A percentile compares a stretch with the other conserved stretches of the same genome.
Conservation (phyloP, 1,284 basidiomycete genomes). For the Marasmius sp. region DNA sequence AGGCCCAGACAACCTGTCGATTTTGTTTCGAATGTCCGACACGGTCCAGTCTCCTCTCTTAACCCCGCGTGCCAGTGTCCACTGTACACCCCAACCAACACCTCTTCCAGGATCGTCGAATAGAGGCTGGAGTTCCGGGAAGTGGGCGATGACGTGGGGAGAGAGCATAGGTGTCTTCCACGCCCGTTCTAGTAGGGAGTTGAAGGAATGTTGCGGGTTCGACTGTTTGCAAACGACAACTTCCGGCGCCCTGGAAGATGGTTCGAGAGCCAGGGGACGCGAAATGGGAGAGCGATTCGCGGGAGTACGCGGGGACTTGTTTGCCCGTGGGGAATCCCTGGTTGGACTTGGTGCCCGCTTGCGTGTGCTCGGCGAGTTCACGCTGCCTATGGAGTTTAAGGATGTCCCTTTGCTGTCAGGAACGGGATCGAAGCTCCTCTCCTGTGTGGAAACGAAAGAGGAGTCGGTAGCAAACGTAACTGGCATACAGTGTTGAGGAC, state of each 20-base stretch:
- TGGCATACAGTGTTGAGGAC: no score
- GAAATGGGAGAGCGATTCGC: background rate
- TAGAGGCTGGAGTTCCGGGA: conserved; percentile 30
- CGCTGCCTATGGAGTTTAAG: no score
- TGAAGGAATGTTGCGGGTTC: background rate
- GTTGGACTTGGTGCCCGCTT: no score
- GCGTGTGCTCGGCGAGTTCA: no score
- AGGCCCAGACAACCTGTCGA: conserved; percentile 39
- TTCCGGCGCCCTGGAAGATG: background rate
- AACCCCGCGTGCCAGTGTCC: conserved; percentile 57
- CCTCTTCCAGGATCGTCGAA: conserved; percentile 34
- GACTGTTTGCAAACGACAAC: background rate
- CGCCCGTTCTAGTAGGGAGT: background rate
- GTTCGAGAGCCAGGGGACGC: background rate
- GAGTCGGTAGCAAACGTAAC: no score
- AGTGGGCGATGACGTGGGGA: conserved; percentile 45
- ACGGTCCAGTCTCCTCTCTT: conserved; percentile 42
- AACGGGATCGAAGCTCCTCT: no score
- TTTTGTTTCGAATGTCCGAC: conserved; percentile 37
- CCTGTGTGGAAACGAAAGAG: no score
- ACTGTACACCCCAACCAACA: conserved; percentile 56
- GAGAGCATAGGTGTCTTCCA: background rate
- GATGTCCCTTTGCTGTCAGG: no score
- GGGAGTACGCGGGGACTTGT: no score
- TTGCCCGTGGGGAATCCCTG: no score